phyloP scores from a whole-genome alignment of 179 eudicot species.

The Silene coronaria region DNA sequence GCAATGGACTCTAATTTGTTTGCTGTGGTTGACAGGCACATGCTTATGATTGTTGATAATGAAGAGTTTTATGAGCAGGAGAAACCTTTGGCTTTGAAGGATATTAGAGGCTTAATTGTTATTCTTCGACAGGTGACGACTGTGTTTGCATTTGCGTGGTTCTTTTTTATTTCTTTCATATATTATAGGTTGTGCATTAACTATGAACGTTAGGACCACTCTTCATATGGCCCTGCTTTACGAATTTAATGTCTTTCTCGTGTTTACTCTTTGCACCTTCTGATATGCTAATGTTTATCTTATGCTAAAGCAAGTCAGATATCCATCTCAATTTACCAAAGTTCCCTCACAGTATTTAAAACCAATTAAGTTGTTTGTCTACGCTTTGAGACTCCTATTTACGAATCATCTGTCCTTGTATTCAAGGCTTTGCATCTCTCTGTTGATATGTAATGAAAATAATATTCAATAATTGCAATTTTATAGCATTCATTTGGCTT shows the following conservation, averaged over 20 bases:
- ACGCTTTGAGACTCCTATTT: background rate
- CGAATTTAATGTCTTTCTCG: background rate
- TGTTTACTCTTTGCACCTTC: background rate
- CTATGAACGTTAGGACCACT: background rate
- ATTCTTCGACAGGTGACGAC: constrained; percentile 72
- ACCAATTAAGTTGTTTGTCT: background rate
- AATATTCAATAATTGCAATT: background rate
- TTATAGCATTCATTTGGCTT: no score
- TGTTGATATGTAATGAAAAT: background rate
- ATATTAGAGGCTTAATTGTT: constrained; percentile 72
- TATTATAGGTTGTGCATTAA: background rate
- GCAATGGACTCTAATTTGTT: constrained; percentile 7
- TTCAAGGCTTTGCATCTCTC: background rate
- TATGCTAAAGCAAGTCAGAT: background rate
- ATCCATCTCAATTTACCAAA: background rate
- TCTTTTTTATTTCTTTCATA: background rate
- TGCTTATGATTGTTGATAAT: constrained; percentile 95
- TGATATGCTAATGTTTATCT: background rate
- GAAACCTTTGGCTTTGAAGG: constrained; percentile 78
- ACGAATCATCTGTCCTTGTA: background rate
- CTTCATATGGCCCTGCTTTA: background rate
- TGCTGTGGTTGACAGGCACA: constrained; percentile 58
- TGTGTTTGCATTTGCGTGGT: background rate
- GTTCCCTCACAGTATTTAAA: background rate
- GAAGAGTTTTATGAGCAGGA: constrained; percentile 97